A percentile compares a stretch with the other conserved stretches of the same genome.
phyloP scores from a whole-genome alignment of 2,329 filamentous ascomycete genomes.

The Helminthosporium solani region DNA sequence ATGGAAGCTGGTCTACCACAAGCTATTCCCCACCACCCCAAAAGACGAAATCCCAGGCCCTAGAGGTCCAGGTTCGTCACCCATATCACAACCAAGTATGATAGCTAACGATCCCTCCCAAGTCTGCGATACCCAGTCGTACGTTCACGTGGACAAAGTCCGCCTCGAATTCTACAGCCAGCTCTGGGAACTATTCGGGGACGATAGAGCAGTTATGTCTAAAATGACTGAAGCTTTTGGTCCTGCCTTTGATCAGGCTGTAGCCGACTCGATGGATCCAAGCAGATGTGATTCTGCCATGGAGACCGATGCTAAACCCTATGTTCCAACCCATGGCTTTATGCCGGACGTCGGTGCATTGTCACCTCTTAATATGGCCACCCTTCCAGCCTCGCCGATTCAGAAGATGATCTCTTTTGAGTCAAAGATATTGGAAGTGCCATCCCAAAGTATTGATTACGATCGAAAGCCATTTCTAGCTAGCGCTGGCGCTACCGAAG shows the following conservation, averaged over 20 bases:
- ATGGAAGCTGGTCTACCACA: constrained; percentile 5
- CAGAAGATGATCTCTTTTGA: no score
- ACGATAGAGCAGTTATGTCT: neutral
- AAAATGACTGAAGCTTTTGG: neutral
- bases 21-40: constrained; percentile 1
- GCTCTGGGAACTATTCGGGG: neutral
- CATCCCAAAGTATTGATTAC: no score
- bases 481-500: no score
- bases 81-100: neutral
- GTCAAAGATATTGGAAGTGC: no score
- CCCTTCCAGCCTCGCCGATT: no score
- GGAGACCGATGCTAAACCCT: no score
- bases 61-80: neutral
- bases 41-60: constrained; percentile 1
- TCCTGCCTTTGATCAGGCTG: neutral
- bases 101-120: neutral
- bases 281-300: neutral
- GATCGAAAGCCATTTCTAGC: no score
- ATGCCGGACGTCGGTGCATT: no score
- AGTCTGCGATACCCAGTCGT: neutral
- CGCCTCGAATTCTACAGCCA: neutral
- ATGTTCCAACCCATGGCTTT: no score
- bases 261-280: neutral
- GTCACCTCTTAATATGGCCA: no score
- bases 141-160: neutral